Evolutionary conservation across 129 eudicot genomes (phyloP), one percentile per base, ranked within the genome.

Genomic region (Saussurea involucrata): DNA sequence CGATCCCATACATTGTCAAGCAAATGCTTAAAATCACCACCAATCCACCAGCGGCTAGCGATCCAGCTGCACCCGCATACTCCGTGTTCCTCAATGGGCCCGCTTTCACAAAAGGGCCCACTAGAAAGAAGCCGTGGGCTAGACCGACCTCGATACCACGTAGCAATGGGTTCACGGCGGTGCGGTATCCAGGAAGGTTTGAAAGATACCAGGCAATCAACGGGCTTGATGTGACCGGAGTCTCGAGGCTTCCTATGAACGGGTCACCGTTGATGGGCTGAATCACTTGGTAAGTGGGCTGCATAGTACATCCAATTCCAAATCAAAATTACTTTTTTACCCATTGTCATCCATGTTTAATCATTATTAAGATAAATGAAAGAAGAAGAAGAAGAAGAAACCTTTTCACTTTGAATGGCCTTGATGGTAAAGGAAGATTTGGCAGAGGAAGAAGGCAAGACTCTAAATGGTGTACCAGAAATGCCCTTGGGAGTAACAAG

Each of bases 241-340:
- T 95, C 83, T 92, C 99, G 13, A 95, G 96, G 60, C 99, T 89
- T 73, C 97, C 97, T 21, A 95, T 92, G 91, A 95, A 95, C 33
- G 99, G 99, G 82, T 95, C 99, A 17, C 97, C 99, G 21, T 95
- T 95, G 74, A 95, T 88, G 28, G 99, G 99, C 81, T 95, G 97
- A 75, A 95, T 36, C 66, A 95, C 99, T 92, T 95, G 99, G 84
- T 79, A 92, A 0, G 91, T 88, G 15, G 92, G 92, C 99, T 95
- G 99, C 88, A 80, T 68, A 42, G 31, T 37, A 63, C 21, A 61
- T 32, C 40, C 63, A 58, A 73, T 20, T 29, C 24, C 36, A 33
- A 73, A 60, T 31, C 24, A 64, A 34, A 13, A 75, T 75, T 36
- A 63, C 46, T 33, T 74, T n/a, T 33, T 33, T 60, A 74, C 68